phyloP scores from a whole-genome alignment of 345 rosid species.

The Melaleuca alternifolia region DNA sequence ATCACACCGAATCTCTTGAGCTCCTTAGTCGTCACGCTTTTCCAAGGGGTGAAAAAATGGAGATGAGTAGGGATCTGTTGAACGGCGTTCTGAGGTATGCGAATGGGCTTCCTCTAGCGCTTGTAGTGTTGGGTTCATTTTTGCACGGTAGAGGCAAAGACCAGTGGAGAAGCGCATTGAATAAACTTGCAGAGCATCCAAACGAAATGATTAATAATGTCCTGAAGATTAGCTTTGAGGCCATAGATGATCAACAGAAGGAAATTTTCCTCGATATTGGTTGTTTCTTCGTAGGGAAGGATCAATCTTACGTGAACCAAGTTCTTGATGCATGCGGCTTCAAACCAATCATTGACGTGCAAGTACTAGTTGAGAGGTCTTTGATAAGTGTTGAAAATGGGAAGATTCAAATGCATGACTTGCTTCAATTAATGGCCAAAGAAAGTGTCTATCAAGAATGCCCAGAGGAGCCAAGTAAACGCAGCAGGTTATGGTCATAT shows the following conservation, averaged over 20 bases:
- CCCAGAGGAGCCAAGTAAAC: constrained; percentile 1
- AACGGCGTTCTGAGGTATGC: neutral
- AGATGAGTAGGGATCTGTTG: too few species aligned
- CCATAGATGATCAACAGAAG: neutral
- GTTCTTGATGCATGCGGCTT: neutral
- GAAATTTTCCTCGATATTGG: constrained; percentile 7
- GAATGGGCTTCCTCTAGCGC: neutral
- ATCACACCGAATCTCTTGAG: neutral
- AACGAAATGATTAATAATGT: neutral
- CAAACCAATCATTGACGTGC: neutral
- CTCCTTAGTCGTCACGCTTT: neutral
- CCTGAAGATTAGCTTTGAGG: constrained; percentile 1
- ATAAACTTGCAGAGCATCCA: neutral
- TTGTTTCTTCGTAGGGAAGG: constrained; percentile 4
- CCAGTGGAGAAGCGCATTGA: neutral
- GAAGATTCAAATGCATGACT: constrained; percentile 12
- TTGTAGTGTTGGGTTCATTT: constrained; percentile 1
- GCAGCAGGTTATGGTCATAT: constrained; percentile 10
- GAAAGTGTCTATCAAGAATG: constrained; percentile 11
- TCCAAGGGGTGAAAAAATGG: too few species aligned
- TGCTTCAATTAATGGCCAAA: constrained; percentile 8
- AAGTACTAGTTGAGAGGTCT: neutral
- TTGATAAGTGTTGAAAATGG: neutral
- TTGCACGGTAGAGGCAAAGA: neutral
- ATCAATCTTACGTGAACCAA: neutral